A percentile compares a stretch with the other conserved stretches of the same genome.
These are phyloP conservation scores for Glaciozyma martinii DNA, from an alignment of 768 basidiomycete genomes.

Conservation along the genomic window DNA sequence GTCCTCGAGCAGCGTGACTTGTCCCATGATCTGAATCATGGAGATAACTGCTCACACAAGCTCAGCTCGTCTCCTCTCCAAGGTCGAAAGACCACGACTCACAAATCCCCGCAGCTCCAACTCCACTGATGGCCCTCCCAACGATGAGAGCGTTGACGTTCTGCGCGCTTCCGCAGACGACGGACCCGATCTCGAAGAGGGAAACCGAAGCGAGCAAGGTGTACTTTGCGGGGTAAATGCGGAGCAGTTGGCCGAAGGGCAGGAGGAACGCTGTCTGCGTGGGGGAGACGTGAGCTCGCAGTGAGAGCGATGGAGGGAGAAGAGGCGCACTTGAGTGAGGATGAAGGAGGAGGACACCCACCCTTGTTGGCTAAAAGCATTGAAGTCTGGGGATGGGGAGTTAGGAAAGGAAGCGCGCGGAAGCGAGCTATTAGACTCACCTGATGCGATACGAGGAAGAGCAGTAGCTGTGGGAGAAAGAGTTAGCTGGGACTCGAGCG, in stretches of 20 bases:
- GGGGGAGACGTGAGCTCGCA: not conserved
- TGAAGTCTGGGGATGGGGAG: slow-evolving; percentile 34
- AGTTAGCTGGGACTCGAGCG: no score
- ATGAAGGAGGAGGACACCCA: slow-evolving; percentile 37
- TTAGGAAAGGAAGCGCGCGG: not conserved
- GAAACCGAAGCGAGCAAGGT: slow-evolving; percentile 10
- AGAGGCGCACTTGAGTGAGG: slow-evolving; percentile 33
- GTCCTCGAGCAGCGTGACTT: slow-evolving; percentile 33
- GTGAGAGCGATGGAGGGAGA: not conserved
- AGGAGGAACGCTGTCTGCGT: slow-evolving; percentile 33
- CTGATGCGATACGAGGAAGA: not conserved
- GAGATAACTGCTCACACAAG: slow-evolving; percentile 26
- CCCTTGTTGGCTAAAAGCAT: slow-evolving; percentile 36
- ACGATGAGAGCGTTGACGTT: slow-evolving; percentile 40
- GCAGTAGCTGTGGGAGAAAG: not conserved
- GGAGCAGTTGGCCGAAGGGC: slow-evolving; percentile 38
- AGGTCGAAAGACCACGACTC: not conserved
- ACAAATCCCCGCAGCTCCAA: slow-evolving; percentile 39
- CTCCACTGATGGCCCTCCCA: slow-evolving; percentile 46
- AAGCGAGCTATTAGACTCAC: not conserved
- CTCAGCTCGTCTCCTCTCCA: slow-evolving; percentile 5
- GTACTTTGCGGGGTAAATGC: slow-evolving; percentile 34
- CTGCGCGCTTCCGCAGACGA: slow-evolving; percentile 43
- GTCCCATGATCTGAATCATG: slow-evolving; percentile 33
- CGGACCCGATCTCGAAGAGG: slow-evolving; percentile 46